These are phyloP conservation scores for Lagerstroemia speciosa DNA, from an alignment of 345 rosid species.

Conservation along the genomic window DNA sequence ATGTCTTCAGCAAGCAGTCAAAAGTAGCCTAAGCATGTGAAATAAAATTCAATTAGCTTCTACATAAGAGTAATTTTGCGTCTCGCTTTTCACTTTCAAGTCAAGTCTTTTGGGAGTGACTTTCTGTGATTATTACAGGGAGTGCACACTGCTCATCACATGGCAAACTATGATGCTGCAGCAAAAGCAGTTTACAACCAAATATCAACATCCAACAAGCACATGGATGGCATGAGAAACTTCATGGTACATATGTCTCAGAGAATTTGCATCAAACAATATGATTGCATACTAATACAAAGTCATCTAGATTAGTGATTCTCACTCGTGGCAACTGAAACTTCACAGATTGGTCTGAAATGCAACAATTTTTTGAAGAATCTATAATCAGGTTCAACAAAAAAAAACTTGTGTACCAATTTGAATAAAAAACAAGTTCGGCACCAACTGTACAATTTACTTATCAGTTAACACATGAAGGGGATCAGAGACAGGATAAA, in stretches of 20 bases:
- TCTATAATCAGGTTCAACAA: too few species aligned
- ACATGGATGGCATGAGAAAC: neutral
- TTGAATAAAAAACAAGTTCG: too few species aligned
- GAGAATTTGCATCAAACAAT: neutral
- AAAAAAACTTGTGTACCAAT: too few species aligned
- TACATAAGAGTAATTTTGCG: neutral
- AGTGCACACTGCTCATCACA: too few species aligned
- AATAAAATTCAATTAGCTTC: neutral
- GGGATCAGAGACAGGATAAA: too few species aligned
- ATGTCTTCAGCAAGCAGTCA: conserved; percentile 45
- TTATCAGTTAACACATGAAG: too few species aligned
- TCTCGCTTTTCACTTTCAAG: neutral
- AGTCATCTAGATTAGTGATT: neutral
- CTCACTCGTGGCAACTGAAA: neutral
- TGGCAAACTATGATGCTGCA: too few species aligned
- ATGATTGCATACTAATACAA: neutral
- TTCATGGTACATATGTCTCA: neutral
- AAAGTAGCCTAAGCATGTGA: conserved; percentile 36
- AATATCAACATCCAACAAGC: neutral
- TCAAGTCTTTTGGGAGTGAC: neutral
- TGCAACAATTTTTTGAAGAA: too few species aligned
- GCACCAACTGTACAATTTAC: too few species aligned
- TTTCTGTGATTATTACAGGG: neutral
- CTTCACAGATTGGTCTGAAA: too few species aligned
- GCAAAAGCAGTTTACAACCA: too few species aligned